phyloP scores from a whole-genome alignment of 345 rosid genomes.

The Erodium maritimum region DNA sequence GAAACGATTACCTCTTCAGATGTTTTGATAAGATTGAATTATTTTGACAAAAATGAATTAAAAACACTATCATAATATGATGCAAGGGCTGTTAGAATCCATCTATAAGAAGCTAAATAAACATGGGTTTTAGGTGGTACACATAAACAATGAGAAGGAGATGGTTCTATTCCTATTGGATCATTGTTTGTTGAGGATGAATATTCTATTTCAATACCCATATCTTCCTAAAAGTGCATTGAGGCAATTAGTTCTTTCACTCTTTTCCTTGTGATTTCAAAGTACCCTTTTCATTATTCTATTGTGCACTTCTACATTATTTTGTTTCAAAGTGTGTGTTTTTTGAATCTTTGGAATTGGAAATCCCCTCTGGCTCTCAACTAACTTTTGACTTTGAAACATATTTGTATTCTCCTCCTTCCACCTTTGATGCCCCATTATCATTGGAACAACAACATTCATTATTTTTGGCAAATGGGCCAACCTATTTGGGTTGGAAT shows the following conservation, averaged over 20 bases:
- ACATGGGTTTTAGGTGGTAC: neutral
- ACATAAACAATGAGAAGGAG: neutral
- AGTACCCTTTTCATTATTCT: neutral
- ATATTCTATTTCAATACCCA: too few relatives aligned
- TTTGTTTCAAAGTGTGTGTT: slow-evolving; percentile 16
- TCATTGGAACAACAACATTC: neutral
- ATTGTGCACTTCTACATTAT: slow-evolving; percentile 2
- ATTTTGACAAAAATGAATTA: too few relatives aligned
- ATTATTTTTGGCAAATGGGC: slow-evolving; percentile 1
- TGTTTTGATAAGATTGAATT: too few relatives aligned
- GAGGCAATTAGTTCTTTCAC: too few relatives aligned
- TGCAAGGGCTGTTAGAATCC: too few relatives aligned
- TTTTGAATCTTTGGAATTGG: slow-evolving; percentile 20
- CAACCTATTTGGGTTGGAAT: neutral
- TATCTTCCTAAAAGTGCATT: too few relatives aligned
- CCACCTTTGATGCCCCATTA: slow-evolving; percentile 10
- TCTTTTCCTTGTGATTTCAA: too few relatives aligned
- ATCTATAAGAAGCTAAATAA: too few relatives aligned
- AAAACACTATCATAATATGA: too few relatives aligned
- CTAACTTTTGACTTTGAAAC: slow-evolving; percentile 26
- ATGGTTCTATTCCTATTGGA: slow-evolving; percentile 31
- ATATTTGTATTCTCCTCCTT: slow-evolving; percentile 1
- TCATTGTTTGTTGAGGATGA: slow-evolving; percentile 7
- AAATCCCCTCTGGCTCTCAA: slow-evolving; percentile 4
- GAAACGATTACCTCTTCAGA: too few relatives aligned